Conservation (phyloP, 768 basidiomycete species). For the Megacollybia marginata region DNA sequence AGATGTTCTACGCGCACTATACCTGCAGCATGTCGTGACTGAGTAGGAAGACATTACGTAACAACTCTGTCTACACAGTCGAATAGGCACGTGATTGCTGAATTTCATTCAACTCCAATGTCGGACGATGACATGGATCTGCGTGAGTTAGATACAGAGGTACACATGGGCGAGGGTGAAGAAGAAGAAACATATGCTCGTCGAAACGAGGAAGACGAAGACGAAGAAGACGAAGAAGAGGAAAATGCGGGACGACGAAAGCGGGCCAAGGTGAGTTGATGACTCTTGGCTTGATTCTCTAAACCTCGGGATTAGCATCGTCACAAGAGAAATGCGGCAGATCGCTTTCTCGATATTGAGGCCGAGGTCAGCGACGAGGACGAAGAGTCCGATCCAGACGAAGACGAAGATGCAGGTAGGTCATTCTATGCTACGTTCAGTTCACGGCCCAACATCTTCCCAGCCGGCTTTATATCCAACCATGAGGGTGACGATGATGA, state of each 20-base stretch:
- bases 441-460: slow-evolving; percentile 3
- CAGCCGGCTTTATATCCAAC: slow-evolving; percentile 68
- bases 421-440: not conserved
- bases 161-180: not conserved
- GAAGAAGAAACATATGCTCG: not conserved
- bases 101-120: no score
- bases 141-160: not conserved
- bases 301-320: slow-evolving; percentile 35
- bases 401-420: slow-evolving; percentile 56
- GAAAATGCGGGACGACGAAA: not conserved
- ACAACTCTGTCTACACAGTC: no score
- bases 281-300: not conserved
- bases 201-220: not conserved
- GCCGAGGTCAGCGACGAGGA: slow-evolving; percentile 97
- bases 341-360: slow-evolving; percentile 91
- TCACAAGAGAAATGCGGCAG: slow-evolving; percentile 57
- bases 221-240: not conserved
- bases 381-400: slow-evolving; percentile 87
- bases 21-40: no score
- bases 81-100: no score
- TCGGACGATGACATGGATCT: not conserved
- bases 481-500: slow-evolving; percentile 59
- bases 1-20: no score
- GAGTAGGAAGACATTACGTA: no score
- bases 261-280: not conserved